phyloP scores from a whole-genome alignment of 768 basidiomycete genomes.

The Lactarius sanguifluus region DNA sequence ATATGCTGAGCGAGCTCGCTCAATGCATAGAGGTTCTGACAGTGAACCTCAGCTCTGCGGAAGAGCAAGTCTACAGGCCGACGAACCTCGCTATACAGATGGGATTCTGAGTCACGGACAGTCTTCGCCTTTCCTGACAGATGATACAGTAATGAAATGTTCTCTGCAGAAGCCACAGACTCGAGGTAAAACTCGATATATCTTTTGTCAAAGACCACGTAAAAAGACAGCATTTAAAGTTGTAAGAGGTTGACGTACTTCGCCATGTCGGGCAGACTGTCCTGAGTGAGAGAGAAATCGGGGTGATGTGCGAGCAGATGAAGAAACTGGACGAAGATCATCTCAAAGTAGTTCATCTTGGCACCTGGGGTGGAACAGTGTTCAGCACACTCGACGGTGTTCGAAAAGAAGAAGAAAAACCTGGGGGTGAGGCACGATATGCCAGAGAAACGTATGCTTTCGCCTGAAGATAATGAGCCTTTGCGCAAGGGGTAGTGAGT shows the following conservation, averaged over 20 bases:
- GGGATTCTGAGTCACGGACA: slow-evolving; percentile 73
- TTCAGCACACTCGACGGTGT: not conserved
- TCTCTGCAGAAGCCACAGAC: slow-evolving; percentile 73
- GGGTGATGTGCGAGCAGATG: slow-evolving; percentile 93
- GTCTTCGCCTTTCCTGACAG: slow-evolving; percentile 83
- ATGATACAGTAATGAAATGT: slow-evolving; percentile 78
- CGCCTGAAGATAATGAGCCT: slow-evolving; percentile 13
- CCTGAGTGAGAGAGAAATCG: slow-evolving; percentile 71
- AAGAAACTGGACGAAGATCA: slow-evolving; percentile 81
- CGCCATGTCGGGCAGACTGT: slow-evolving; percentile 73
- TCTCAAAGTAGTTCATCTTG: slow-evolving; percentile 69
- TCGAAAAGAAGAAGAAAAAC: slow-evolving; percentile 12
- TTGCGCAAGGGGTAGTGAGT: not conserved
- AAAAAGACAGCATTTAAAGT: not conserved
- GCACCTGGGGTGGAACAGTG: slow-evolving; percentile 40
- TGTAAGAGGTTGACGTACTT: slow-evolving; percentile 52
- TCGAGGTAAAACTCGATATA: slow-evolving; percentile 90
- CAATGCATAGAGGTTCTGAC: slow-evolving; percentile 81
- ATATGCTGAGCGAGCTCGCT: slow-evolving; percentile 89
- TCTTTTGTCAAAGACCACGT: slow-evolving; percentile 43
- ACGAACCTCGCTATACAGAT: slow-evolving; percentile 66
- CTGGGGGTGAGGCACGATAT: slow-evolving; percentile 22
- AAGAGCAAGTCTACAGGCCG: not conserved
- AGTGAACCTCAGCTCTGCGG: slow-evolving; percentile 8
- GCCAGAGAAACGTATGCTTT: slow-evolving; percentile 25